Evolutionary conservation across 495 filamentous ascomycete species (phyloP).

Genomic region (Wilcoxina mikolae): DNA sequence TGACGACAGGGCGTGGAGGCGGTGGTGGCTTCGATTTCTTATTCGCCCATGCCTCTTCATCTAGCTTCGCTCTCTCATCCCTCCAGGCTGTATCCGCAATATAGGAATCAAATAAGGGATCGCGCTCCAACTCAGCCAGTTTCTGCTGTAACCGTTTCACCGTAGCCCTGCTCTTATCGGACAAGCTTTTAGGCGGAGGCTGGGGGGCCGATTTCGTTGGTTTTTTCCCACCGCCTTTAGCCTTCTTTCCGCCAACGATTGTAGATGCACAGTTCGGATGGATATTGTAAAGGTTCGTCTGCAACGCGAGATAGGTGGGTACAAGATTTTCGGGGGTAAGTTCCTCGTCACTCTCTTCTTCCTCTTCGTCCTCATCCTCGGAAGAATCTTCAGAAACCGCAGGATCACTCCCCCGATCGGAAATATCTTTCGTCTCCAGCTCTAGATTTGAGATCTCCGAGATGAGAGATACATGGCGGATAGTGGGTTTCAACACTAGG

Average conservation of each 20-base stretch:
- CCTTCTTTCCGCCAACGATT: conserved; percentile 33
- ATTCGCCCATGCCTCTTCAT: conserved; percentile 36
- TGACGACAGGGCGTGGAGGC: neutral
- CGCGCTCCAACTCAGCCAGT: conserved; percentile 60
- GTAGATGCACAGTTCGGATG: conserved; percentile 43
- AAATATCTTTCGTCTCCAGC: conserved; percentile 29
- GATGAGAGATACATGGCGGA: neutral
- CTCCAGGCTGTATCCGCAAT: conserved; percentile 65
- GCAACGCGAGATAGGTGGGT: conserved; percentile 56
- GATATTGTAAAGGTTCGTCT: conserved; percentile 55
- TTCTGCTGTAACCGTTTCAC: conserved; percentile 52
- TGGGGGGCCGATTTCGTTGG: conserved; percentile 10
- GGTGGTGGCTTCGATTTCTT: conserved; percentile 9
- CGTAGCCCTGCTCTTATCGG: conserved; percentile 29
- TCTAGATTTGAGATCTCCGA: conserved; percentile 20
- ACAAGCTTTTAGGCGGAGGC: conserved; percentile 22
- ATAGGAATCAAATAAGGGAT: conserved; percentile 69
- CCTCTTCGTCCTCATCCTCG: conserved; percentile 25
- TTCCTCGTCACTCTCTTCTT: conserved; percentile 40
- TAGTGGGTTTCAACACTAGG: neutral
- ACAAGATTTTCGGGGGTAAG: conserved; percentile 60
- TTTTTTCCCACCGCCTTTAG: conserved; percentile 28
- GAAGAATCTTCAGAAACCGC: conserved; percentile 5
- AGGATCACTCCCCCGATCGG: conserved; percentile 15
- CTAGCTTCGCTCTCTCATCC: conserved; percentile 47